phyloP scores from a whole-genome alignment of 2,329 filamentous ascomycete genomes.

The Hypoxylon sp. region DNA sequence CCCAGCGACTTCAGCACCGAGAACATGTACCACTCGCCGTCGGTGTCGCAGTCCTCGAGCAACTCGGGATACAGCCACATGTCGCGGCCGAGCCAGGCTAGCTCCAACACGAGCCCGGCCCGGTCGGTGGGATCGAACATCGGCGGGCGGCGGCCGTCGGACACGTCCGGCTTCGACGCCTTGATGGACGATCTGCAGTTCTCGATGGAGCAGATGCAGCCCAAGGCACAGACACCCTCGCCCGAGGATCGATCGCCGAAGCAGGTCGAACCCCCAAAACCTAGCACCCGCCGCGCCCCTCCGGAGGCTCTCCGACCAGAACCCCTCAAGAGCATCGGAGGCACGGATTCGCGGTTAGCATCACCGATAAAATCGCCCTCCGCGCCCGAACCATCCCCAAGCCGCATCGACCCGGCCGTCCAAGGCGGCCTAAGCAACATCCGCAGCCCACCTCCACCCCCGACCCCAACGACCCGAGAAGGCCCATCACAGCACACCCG shows the following conservation, averaged over 20 bases:
- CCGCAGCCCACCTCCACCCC: no score
- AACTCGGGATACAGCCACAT: slow-evolving; percentile 65
- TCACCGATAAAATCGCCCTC: slow-evolving; percentile 37
- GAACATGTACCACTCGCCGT: slow-evolving; percentile 70
- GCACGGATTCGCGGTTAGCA: slow-evolving; percentile 24
- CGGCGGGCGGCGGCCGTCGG: slow-evolving; percentile 49
- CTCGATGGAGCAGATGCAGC: slow-evolving; percentile 54
- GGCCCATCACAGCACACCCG: slow-evolving; percentile 50
- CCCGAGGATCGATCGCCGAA: slow-evolving; percentile 31
- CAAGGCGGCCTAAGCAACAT: slow-evolving; percentile 37
- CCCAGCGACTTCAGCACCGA: slow-evolving; percentile 64
- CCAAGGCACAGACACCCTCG: slow-evolving; percentile 41
- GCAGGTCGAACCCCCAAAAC: slow-evolving; percentile 11
- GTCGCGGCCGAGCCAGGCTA: slow-evolving; percentile 61
- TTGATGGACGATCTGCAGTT: slow-evolving; percentile 65
- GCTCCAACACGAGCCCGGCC: slow-evolving; percentile 68
- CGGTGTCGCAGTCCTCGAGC: slow-evolving; percentile 71
- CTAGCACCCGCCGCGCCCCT: slow-evolving; percentile 16
- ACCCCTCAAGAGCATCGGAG: slow-evolving; percentile 41
- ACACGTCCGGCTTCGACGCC: slow-evolving; percentile 53
- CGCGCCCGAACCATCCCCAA: slow-evolving; percentile 32
- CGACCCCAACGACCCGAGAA: slow-evolving; percentile 41
- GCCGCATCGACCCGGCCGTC: slow-evolving; percentile 32
- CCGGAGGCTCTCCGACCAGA: slow-evolving; percentile 43
- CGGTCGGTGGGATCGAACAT: slow-evolving; percentile 49